Evolutionary conservation across 768 basidiomycete species (phyloP).

Genomic region (Suillus sp.): DNA sequence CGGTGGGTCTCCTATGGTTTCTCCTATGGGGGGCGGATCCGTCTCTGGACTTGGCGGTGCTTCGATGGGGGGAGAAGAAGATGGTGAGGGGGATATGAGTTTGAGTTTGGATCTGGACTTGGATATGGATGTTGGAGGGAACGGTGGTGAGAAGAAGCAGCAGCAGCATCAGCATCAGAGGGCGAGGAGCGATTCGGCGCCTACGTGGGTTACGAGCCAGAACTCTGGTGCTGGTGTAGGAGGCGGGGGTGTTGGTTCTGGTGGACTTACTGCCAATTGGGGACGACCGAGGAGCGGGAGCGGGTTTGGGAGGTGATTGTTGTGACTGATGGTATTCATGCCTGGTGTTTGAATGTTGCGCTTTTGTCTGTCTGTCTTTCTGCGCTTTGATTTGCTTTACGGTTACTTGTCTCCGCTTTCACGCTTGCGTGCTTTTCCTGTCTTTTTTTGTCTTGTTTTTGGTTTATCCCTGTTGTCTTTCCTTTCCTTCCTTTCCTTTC

Average conservation of each 20-base stretch:
- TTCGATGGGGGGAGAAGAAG: slow-evolving; percentile 13
- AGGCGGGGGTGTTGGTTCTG: slow-evolving; percentile 19
- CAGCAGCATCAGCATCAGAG: slow-evolving; percentile 23
- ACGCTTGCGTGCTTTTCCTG: slow-evolving; percentile 2
- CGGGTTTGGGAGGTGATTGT: slow-evolving; percentile 29
- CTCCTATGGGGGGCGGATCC: not conserved
- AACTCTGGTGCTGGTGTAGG: slow-evolving; percentile 19
- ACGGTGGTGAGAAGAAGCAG: slow-evolving; percentile 17
- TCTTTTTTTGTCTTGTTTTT: not conserved
- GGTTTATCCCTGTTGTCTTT: not conserved
- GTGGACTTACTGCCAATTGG: slow-evolving; percentile 34
- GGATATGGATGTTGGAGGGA: slow-evolving; percentile 13
- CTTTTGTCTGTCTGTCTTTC: not conserved
- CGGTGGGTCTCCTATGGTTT: slow-evolving; percentile 3
- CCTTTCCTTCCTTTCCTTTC: not conserved
- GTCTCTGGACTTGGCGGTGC: slow-evolving; percentile 17
- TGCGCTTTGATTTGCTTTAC: not conserved
- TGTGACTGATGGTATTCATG: not conserved
- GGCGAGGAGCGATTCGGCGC: slow-evolving; percentile 28
- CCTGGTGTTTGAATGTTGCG: slow-evolving; percentile 4
- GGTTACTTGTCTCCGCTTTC: not conserved
- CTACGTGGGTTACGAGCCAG: slow-evolving; percentile 21
- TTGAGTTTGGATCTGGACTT: slow-evolving; percentile 8
- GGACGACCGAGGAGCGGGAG: slow-evolving; percentile 29
- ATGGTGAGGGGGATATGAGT: slow-evolving; percentile 28